Conservation (phyloP, 148 eudicot species). For the Cornus kousa region DNA sequence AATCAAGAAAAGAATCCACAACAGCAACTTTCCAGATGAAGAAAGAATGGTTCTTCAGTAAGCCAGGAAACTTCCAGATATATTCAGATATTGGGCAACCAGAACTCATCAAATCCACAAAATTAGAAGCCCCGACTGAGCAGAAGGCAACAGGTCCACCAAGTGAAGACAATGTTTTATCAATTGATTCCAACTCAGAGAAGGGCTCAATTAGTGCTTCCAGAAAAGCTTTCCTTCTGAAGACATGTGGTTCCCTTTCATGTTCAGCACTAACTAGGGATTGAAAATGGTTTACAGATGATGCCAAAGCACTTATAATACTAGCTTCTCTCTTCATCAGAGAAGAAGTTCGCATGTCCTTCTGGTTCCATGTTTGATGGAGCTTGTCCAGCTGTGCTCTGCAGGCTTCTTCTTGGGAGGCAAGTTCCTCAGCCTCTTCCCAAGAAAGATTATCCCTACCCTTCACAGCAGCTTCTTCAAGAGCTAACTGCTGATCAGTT, state of each 20-base stretch:
- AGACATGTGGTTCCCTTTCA: conserved; percentile 38
- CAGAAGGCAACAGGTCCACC: conserved; percentile 38
- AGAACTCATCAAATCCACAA: conserved; percentile 50
- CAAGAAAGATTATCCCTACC: conserved; percentile 96
- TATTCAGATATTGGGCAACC: conserved; percentile 75
- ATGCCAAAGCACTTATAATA: conserved; percentile 47
- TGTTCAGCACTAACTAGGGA: conserved; percentile 54
- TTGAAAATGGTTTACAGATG: conserved; percentile 62
- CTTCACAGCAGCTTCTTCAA: conserved; percentile 90
- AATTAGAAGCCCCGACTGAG: conserved; percentile 35
- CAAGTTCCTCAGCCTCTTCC: conserved; percentile 99
- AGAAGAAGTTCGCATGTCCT: conserved; percentile 64
- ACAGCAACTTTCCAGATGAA: conserved; percentile 89
- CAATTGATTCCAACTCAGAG: conserved; percentile 67
- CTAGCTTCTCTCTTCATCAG: conserved; percentile 63
- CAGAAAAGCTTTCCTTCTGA: conserved; percentile 59
- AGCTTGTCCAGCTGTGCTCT: conserved; percentile 82
- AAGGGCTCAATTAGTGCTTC: conserved; percentile 63
- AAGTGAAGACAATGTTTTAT: conserved; percentile 50
- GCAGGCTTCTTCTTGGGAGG: conserved; percentile 99
- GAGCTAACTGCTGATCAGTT: conserved; percentile 88
- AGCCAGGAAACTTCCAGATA: conserved; percentile 72
- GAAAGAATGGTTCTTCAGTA: conserved; percentile 55
- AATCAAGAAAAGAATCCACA: conserved; percentile 76
- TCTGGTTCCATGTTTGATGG: conserved; percentile 83